These are phyloP conservation scores for Eutrema japonicum DNA, from an alignment of 345 rosid species.

Conservation along the genomic window DNA sequence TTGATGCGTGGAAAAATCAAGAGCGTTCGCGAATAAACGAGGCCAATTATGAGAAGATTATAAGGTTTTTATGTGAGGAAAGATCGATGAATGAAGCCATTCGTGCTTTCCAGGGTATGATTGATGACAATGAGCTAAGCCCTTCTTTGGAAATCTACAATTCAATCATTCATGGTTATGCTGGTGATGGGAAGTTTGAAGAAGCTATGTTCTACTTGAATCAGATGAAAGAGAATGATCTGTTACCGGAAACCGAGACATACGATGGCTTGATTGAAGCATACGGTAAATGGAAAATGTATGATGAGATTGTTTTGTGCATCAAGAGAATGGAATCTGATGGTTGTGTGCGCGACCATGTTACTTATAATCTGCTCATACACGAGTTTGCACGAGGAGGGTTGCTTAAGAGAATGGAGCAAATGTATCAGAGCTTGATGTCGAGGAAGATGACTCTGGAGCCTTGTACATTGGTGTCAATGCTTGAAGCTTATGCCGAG, in stretches of 20 bases:
- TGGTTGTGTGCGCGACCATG: constrained; percentile 53
- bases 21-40: constrained; percentile 56
- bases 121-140: constrained; percentile 40
- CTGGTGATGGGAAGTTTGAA: constrained; percentile 51
- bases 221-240: constrained; percentile 51
- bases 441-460: constrained; percentile 58
- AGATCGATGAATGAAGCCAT: constrained; percentile 54
- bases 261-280: constrained; percentile 64
- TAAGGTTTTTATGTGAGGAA: constrained; percentile 54
- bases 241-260: constrained; percentile 51
- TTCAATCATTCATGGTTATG: constrained; percentile 58
- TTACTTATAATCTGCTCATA: constrained; percentile 67
- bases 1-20: constrained; percentile 60
- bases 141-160: constrained; percentile 58
- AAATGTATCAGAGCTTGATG: constrained; percentile 45
- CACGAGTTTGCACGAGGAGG: constrained; percentile 59
- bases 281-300: constrained; percentile 61
- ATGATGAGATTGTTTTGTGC: constrained; percentile 64
- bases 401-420: constrained; percentile 68
- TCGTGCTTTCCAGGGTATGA: constrained; percentile 53
- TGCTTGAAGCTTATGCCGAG: constrained; percentile 66
- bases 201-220: constrained; percentile 53
- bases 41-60: constrained; percentile 59
- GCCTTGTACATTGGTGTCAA: constrained; percentile 54
- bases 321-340: constrained; percentile 61